Evolutionary conservation across 2,329 filamentous ascomycete species (phyloP), one percentile per base, ranked within the genome.

Genomic region (Fusarium nodosum): DNA sequence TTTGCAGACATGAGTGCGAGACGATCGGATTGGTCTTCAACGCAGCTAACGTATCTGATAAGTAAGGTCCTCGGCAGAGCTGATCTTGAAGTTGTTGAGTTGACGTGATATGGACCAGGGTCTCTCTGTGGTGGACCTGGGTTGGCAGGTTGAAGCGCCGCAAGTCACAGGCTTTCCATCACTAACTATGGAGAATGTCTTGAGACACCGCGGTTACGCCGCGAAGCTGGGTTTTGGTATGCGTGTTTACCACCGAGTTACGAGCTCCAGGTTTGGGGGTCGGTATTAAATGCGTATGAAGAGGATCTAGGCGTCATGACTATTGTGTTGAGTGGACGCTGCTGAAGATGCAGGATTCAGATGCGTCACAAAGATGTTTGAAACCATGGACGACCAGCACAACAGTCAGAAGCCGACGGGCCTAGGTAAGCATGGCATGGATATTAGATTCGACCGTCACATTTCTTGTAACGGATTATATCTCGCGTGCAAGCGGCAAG

Each of bases 181-280:
- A 46, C 52, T 66, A 47, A 57, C 53, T 69, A 67, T 56, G 66
- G 51, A 54, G 64, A 58, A 63, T 33, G 38, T 38, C 20, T 54
- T 52, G 56, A 67, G 69, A 62, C 66, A 70, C 69, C 69, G 69
- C 66, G 62, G 69, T 72, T 72, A 56, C 66, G 69, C 69, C 69
- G 69, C 47, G 47, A 59, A 56, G 46, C 42, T 38, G 48, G 57
- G 60, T 61, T 47, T 15, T 52, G 42, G 30, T 57, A 68, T 65
- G 64, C 63, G 53, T 55, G 50, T 57, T 67, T 66, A 52, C 54
- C 53, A 36, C 51, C 38, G 39, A 18, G 36, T 46, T 44, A 33
- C 54, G n/a, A 64, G 39, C 36, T 47, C 34, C 36, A 52, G 31
- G 51, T 33, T 38, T 60, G 42, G 31, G 31, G 24, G 42, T 39